phyloP scores from a whole-genome alignment of 345 rosid species.

The Cardamine resedifolia region DNA sequence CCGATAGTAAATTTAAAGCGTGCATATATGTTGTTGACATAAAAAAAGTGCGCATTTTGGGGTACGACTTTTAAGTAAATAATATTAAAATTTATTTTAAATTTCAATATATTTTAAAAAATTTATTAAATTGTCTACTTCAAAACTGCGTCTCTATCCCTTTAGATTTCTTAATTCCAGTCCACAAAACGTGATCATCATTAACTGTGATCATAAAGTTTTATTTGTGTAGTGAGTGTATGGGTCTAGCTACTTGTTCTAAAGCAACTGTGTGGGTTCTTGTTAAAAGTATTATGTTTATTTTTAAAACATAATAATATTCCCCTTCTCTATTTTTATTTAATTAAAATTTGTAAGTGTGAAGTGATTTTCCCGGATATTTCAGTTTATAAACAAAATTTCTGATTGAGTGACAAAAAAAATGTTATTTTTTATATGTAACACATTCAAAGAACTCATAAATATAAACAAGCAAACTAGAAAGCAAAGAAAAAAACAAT shows the following conservation, averaged over 20 bases:
- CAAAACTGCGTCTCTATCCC: constrained; percentile 25
- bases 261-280: constrained; percentile 20
- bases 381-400: neutral
- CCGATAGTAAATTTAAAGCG: constrained; percentile 9
- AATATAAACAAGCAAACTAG: neutral
- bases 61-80: constrained; percentile 17
- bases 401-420: neutral
- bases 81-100: neutral
- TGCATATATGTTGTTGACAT: constrained; percentile 36
- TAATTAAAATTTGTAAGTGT: neutral
- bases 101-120: neutral
- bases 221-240: neutral
- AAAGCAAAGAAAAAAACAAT: neutral
- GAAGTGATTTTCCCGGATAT: neutral
- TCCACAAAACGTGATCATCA: constrained; percentile 37
- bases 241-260: constrained; percentile 6
- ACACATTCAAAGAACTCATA: neutral
- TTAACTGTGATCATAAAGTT: constrained; percentile 28
- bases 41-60: neutral
- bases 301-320: neutral
- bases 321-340: neutral
- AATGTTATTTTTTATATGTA: neutral
- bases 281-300: neutral
- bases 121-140: constrained; percentile 22
- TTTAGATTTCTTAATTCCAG: constrained; percentile 11